Evolutionary conservation across 2,329 filamentous ascomycete species (phyloP), one percentile per base, ranked within the genome.

Genomic region (Exophiala phaeomuriformis): DNA sequence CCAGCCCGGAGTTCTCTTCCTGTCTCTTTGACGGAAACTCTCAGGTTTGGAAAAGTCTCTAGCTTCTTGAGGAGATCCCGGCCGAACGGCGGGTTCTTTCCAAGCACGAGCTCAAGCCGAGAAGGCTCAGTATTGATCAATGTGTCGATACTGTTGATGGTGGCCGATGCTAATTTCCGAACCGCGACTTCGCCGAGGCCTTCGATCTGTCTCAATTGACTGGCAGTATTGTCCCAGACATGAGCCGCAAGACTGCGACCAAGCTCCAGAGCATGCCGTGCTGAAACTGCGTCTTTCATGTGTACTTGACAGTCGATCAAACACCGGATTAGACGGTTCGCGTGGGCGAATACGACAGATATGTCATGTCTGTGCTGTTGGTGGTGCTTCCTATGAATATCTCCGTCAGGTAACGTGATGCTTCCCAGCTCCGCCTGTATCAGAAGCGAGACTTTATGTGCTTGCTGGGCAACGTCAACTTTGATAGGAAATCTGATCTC

Each of bases 51-150:
- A 63, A 96, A 97, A 0, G 77, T 75, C 1, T 77, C 78, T 6
- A 93, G 69, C 19, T 75, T 74, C 8, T 82, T 79, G 9, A 86
- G 71, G 40, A 94, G 66, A 40, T 84, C 84, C 42, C 80, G 77
- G 0, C 91, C 93, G 65, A 86, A 95, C 0, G 91, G 89, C 0
- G 90, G 88, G 60, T 95, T 89, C 50, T 85, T 84, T 58, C 83
- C 85, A 44, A 95, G 68, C 28, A 89, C 71, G 45, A 82, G 78
- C 63, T 97, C 91, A 48, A 98, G 88, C 29, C 82, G 78, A 49
- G 83, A 79, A 29, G 84, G 75, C 35, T 91, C 84, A 9, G 82
- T 76, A 4, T 68, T 70, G 10, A 84, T 80, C 8, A 98, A 73
- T n/a, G 81, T 78, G 40, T 85, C 79, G 4, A 97, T 81, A 3